Evolutionary conservation across 2,329 filamentous ascomycete genomes (phyloP), one percentile per base, ranked within the genome.

Genomic region (Emmonsiellopsis sp.): DNA sequence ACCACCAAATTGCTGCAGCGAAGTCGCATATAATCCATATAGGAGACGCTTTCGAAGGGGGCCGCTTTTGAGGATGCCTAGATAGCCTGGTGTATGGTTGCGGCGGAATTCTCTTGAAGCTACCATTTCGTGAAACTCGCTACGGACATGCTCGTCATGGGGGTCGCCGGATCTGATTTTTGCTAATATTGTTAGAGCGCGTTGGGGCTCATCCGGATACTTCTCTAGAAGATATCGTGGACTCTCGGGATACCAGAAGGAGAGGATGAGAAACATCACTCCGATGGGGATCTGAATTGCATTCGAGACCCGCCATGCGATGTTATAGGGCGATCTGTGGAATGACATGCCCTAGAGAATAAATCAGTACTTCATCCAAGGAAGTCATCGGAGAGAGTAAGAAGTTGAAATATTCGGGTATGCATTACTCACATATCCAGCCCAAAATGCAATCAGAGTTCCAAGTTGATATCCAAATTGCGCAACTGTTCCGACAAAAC

Each of bases 381-480:
- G 20, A 26, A 26, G 20, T 26, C 20, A 26, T 26, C 20, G 20
- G 20, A 26, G 20, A 26, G 20, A 26, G n/a, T n/a, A 26, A 5
- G 3, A 26, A 5, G 20, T n/a, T n/a, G n/a, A n/a, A n/a, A n/a
- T n/a, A 26, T 26, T 5, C 5, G 20, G 20, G 20, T 26, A 5
- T 26, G 20, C 5, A 26, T 26, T 26, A 26, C 20, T 26, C 20
- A 51, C 48, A 52, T 73, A 73, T 7, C 72, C 73, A 16, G 68
- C 57, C 70, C 72, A 75, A 57, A 74, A 75, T 4, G 72, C 70
- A 16, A 74, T 73, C 5, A 74, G 62, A 0, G 70, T 73, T 7
- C 72, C 73, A 0, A 75, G 62, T 54, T 74, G 71, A 53, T 73
- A 74, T 15, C 71, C 70, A 48, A 74, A 72, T 59, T 74, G 72